Evolutionary conservation across 129 eudicot genomes (phyloP), one percentile per base, ranked within the genome.

Genomic region (Mikania micrantha): DNA sequence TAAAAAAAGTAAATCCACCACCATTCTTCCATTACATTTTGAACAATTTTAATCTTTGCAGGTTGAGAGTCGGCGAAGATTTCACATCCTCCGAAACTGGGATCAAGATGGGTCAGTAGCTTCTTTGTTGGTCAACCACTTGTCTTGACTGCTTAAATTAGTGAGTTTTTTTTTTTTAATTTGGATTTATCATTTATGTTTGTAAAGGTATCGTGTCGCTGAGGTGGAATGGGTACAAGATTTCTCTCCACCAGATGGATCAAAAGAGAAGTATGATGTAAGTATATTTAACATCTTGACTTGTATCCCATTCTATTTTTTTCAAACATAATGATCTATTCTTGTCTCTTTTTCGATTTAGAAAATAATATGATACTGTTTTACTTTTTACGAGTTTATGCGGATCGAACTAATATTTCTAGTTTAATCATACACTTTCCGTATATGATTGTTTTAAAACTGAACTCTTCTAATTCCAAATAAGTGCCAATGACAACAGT

Each of bases 41-140:
- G 7, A 65, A 25, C 63, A 11, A n/a, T 17, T 78, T 21, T 32
- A 49, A 52, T 56, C 48, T 21, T 17, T 83, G 80, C 82, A 93
- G 98, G 90, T 94, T 79, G 95, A 87, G 75, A 82, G 99, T 66
- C 95, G 97, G 59, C 65, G 97, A 70, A 89, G 99, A 87, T 94
- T 84, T 76, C 97, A 69, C 57, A 89, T 94, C 61, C 75, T 94
- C 57, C 83, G 80, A 34, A 75, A 85, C 65, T 84, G 96, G 99
- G 97, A 86, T 81, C 99, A 94, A 87, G 99, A 94, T 66, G 99
- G 99, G 99, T 94, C 21, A 84, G 88, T 82, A 45, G 21, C 42
- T 41, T 65, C 10, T 4, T 56, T 52, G 4, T 56, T 52, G n/a
- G 25, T 3, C 48, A 15, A 60, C 54, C 65, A 48, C 38, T 27